phyloP scores from a whole-genome alignment of 2,329 filamentous ascomycete species.

The Neofusicoccum sp. region DNA sequence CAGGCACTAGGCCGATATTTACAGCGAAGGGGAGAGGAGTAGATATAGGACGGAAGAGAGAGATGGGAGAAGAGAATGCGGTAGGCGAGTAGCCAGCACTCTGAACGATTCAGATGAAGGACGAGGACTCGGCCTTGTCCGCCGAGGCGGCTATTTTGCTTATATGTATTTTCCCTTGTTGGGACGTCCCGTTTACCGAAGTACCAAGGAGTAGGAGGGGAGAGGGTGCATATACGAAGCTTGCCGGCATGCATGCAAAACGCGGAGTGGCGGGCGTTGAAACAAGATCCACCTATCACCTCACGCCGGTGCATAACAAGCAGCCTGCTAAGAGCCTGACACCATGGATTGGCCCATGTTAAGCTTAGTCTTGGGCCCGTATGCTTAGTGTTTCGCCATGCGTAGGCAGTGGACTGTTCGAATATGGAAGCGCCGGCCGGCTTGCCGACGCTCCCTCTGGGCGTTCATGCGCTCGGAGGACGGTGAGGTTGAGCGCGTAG shows the following conservation, averaged over 20 bases:
- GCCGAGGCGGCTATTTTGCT: conserved; percentile 14
- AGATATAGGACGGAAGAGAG: background rate
- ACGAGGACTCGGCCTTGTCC: background rate
- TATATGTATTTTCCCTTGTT: background rate
- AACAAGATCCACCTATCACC: conserved; percentile 21
- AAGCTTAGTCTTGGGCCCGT: background rate
- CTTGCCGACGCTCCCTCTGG: background rate
- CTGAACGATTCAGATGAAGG: background rate
- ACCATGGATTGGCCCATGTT: conserved; percentile 1
- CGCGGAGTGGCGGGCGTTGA: conserved; percentile 11
- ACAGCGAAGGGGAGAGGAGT: background rate
- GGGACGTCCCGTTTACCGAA: no score
- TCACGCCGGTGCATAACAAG: conserved; percentile 9
- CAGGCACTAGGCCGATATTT: conserved; percentile 14
- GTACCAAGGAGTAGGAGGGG: background rate
- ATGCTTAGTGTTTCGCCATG: background rate
- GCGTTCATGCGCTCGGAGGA: background rate
- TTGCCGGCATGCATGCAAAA: conserved; percentile 6
- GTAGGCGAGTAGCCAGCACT: background rate
- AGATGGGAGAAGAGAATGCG: background rate
- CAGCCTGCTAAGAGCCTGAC: conserved; percentile 6
- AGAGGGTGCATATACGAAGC: conserved; percentile 4
- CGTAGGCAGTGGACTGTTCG: background rate
- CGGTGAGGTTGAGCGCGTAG: background rate
- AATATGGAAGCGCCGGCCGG: background rate